A percentile compares a stretch with the other conserved stretches of the same genome.
Evolutionary conservation across 1,284 basidiomycete species (phyloP).

Genomic region (Ganoderma sp.): DNA sequence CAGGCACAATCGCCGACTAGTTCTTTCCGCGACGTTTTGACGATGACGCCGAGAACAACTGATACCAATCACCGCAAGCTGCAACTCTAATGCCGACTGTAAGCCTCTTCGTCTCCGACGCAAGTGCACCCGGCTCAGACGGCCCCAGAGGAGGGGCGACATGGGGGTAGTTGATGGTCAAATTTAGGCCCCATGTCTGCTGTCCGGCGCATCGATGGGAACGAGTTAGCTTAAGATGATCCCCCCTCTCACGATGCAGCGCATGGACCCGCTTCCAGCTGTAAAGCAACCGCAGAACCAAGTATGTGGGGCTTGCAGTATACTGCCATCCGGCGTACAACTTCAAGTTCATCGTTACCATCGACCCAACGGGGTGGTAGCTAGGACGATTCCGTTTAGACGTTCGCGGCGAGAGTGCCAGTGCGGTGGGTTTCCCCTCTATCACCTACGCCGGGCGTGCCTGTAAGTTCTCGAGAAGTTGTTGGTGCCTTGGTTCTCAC

Average conservation of each 20-base stretch:
- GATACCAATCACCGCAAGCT: neutral
- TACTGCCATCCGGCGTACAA: neutral
- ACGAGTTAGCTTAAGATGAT: neutral
- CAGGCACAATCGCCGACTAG: conserved; percentile 1
- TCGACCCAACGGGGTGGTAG: neutral
- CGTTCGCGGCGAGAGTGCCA: neutral
- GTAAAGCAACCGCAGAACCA: neutral
- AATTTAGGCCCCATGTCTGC: neutral
- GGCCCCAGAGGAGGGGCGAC: neutral
- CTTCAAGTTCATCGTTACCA: neutral
- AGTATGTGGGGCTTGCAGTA: neutral
- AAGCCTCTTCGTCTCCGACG: neutral
- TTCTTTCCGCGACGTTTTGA: neutral
- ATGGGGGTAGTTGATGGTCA: neutral
- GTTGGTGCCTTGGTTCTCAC: conserved; percentile 5
- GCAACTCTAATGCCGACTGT: neutral
- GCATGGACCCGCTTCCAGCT: neutral
- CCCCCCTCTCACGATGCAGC: neutral
- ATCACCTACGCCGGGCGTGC: neutral
- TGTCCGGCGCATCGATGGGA: neutral
- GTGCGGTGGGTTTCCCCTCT: neutral
- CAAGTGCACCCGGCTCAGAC: neutral
- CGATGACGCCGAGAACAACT: neutral
- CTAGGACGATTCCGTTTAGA: neutral
- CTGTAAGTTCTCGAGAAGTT: conserved; percentile 1